phyloP scores from a whole-genome alignment of 139 green algal species.

The Coelastrella sp. region DNA sequence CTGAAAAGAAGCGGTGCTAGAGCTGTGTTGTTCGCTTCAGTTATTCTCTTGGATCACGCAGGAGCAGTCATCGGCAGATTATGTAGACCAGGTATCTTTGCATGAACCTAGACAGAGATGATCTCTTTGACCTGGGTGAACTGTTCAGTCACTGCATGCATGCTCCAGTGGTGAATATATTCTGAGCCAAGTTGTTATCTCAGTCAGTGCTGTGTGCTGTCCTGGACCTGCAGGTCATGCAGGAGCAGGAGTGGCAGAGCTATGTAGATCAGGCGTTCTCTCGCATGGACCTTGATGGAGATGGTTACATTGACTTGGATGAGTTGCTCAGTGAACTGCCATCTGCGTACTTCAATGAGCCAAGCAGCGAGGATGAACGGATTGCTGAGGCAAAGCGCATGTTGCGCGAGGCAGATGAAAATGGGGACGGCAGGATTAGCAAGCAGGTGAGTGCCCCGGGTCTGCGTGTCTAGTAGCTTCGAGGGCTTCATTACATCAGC shows the following conservation, averaged over 20 bases:
- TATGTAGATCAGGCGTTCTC: conserved; percentile 80
- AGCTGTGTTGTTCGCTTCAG: too few relatives aligned
- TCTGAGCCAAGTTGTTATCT: too few relatives aligned
- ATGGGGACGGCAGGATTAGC: conserved; percentile 88
- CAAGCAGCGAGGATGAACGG: conserved; percentile 45
- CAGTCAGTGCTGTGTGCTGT: neutral
- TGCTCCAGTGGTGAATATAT: too few relatives aligned
- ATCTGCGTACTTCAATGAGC: conserved; percentile 15
- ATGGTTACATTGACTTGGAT: conserved; percentile 88
- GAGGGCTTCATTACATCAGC: neutral
- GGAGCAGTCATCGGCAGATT: too few relatives aligned
- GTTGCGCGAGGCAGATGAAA: conserved; percentile 89
- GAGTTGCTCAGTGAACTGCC: conserved; percentile 81
- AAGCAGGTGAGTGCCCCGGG: conserved; percentile 56
- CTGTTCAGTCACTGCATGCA: too few relatives aligned
- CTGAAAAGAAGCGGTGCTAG: neutral
- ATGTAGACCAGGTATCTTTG: too few relatives aligned
- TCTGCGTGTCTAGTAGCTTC: neutral
- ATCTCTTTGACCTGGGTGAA: too few relatives aligned
- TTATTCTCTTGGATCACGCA: too few relatives aligned
- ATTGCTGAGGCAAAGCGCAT: conserved; percentile 81
- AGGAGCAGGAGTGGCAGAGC: conserved; percentile 49
- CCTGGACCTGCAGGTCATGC: conserved; percentile 36
- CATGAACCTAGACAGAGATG: too few relatives aligned
- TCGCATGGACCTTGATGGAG: conserved; percentile 84